phyloP scores from a whole-genome alignment of 2,329 filamentous ascomycete genomes.

The Aspergillus sp. region DNA sequence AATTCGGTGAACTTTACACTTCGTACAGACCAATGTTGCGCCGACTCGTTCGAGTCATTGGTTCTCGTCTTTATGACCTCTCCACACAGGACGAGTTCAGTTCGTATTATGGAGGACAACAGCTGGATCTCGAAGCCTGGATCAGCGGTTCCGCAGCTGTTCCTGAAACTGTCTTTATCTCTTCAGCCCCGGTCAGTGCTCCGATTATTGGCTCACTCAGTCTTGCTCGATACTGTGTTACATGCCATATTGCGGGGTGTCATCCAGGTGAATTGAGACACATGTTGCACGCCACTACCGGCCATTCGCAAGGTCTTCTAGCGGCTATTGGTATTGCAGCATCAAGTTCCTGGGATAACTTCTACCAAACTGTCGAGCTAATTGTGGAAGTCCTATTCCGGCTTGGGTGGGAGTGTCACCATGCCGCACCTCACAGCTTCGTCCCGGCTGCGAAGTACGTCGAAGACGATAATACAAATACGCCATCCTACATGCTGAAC shows the following conservation, averaged over 20 bases:
- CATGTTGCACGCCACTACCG: slow-evolving; percentile 27
- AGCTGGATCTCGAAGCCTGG: slow-evolving; percentile 18
- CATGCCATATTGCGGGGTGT: slow-evolving; percentile 27
- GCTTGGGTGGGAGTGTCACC: slow-evolving; percentile 19
- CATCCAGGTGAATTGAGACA: slow-evolving; percentile 31
- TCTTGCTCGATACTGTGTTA: slow-evolving; percentile 31
- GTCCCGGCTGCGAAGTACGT: not conserved
- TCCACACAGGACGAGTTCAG: slow-evolving; percentile 9
- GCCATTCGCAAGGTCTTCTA: slow-evolving; percentile 42
- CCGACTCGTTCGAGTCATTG: slow-evolving; percentile 9
- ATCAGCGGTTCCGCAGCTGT: slow-evolving; percentile 23
- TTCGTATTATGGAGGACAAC: slow-evolving; percentile 7
- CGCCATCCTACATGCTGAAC: slow-evolving; percentile 18
- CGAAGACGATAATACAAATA: not conserved
- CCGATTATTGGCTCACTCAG: slow-evolving; percentile 39
- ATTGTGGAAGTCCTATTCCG: slow-evolving; percentile 29
- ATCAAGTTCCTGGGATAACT: slow-evolving; percentile 34
- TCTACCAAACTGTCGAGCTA: slow-evolving; percentile 26
- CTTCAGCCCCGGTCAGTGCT: slow-evolving; percentile 40
- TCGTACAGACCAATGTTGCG: slow-evolving; percentile 18
- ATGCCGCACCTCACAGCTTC: slow-evolving; percentile 9
- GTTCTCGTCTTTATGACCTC: slow-evolving; percentile 4
- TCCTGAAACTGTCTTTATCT: slow-evolving; percentile 33
- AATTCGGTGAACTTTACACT: slow-evolving; percentile 15
- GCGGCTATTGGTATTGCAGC: slow-evolving; percentile 35